These are phyloP conservation scores for Leishmania tropica DNA, from an alignment of 208 protist species.

Conservation along the genomic window DNA sequence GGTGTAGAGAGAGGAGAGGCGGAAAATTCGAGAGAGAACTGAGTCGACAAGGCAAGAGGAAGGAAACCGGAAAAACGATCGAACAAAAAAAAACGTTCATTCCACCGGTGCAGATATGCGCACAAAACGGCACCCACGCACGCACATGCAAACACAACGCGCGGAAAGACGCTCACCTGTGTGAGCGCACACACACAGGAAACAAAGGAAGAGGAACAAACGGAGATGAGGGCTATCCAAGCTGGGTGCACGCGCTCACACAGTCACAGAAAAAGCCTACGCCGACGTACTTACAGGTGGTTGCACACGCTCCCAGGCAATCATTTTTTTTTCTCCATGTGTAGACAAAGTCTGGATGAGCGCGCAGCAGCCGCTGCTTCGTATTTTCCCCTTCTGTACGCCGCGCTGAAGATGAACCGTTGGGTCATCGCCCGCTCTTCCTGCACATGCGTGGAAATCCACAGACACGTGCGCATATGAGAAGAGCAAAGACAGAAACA, in stretches of 20 bases:
- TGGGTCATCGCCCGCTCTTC: not conserved
- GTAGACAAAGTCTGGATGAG: not conserved
- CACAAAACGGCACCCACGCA: not conserved
- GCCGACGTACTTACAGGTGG: not conserved
- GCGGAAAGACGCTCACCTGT: not conserved
- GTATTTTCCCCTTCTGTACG: not conserved
- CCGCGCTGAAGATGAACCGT: not conserved
- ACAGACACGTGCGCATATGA: not conserved
- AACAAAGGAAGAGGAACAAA: not conserved
- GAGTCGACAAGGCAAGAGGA: not conserved
- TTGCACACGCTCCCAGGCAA: not conserved
- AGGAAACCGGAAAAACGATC: not conserved
- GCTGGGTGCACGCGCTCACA: not conserved
- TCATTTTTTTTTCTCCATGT: not conserved
- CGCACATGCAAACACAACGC: not conserved
- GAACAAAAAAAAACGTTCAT: not conserved
- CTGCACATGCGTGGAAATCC: not conserved
- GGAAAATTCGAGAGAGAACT: not conserved
- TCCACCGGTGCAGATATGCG: not conserved
- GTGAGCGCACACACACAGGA: not conserved
- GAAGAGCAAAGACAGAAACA: not conserved
- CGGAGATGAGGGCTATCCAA: not conserved
- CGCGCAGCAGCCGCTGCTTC: not conserved
- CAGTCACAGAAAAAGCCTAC: not conserved
- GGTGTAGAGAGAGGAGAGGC: not conserved